Conservation (phyloP, 2,329 filamentous ascomycete genomes). For the Aspergillus sp. region DNA sequence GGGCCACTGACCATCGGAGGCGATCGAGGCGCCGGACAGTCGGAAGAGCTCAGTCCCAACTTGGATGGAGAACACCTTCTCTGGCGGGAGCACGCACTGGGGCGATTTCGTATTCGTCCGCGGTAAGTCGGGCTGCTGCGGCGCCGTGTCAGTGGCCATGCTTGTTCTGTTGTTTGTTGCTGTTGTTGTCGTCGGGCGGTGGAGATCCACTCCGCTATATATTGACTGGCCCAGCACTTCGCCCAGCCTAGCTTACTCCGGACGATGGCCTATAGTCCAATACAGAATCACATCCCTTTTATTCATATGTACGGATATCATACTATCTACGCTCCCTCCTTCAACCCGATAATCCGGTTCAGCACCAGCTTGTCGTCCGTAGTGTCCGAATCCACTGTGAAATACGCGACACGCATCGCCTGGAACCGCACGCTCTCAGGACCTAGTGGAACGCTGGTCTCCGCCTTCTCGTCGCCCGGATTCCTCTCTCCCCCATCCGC, state of each 20-base stretch:
- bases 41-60: slow-evolving; percentile 61
- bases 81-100: slow-evolving; percentile 37
- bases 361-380: slow-evolving; percentile 72
- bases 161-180: too few relatives aligned
- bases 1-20: slow-evolving; percentile 55
- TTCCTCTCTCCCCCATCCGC: slow-evolving; percentile 51
- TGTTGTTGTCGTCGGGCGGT: too few relatives aligned
- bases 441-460: slow-evolving; percentile 31
- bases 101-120: slow-evolving; percentile 4
- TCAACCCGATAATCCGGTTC: slow-evolving; percentile 84
- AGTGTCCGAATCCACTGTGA: slow-evolving; percentile 61
- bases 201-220: too few relatives aligned
- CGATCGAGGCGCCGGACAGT: slow-evolving; percentile 59
- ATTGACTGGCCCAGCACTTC: too few relatives aligned
- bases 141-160: too few relatives aligned
- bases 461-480: slow-evolving; percentile 23
- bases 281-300: too few relatives aligned
- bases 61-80: slow-evolving; percentile 61
- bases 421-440: slow-evolving; percentile 80
- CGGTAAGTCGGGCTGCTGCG: too few relatives aligned
- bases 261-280: too few relatives aligned
- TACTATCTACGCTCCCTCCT: slow-evolving; percentile 46
- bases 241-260: too few relatives aligned
- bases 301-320: too few relatives aligned
- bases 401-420: slow-evolving; percentile 67